Conservation (phyloP, 768 basidiomycete species). For the Botryobasidium botryosum region DNA sequence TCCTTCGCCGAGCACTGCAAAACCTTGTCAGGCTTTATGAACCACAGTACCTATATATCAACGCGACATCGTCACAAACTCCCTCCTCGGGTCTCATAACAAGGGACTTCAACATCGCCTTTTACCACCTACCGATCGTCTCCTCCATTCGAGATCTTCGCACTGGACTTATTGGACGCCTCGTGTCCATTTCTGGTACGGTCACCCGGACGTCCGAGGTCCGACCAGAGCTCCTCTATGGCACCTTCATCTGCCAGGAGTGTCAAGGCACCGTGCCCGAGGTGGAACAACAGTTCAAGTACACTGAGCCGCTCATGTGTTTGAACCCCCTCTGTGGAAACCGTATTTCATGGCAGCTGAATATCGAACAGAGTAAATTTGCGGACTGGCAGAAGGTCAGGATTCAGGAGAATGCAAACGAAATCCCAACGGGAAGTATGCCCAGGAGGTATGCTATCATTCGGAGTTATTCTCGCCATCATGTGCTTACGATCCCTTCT, state of each 20-base stretch:
- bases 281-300: conserved; percentile 98
- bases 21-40: conserved; percentile 80
- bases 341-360: conserved; percentile 76
- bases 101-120: conserved; percentile 88
- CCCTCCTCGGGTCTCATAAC: conserved; percentile 80
- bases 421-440: conserved; percentile 98
- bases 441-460: conserved; percentile 38
- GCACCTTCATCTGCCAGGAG: conserved; percentile 83
- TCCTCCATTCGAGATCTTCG: conserved; percentile 87
- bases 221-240: conserved; percentile 81
- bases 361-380: conserved; percentile 91
- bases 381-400: conserved; percentile 99
- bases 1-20: conserved; percentile 77
- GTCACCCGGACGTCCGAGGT: conserved; percentile 97
- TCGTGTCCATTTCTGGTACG: conserved; percentile 92
- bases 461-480: background rate
- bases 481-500: background rate
- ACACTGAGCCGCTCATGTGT: conserved; percentile 93
- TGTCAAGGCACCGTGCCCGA: conserved; percentile 78
- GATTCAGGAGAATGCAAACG: conserved; percentile 96
- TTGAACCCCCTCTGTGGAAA: conserved; percentile 93
- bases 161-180: conserved; percentile 84
- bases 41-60: conserved; percentile 89
- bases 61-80: conserved; percentile 72
- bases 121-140: conserved; percentile 85